These are phyloP conservation scores for Fusarium nygamai DNA, from an alignment of 2,329 filamentous ascomycete species.

Conservation along the genomic window DNA sequence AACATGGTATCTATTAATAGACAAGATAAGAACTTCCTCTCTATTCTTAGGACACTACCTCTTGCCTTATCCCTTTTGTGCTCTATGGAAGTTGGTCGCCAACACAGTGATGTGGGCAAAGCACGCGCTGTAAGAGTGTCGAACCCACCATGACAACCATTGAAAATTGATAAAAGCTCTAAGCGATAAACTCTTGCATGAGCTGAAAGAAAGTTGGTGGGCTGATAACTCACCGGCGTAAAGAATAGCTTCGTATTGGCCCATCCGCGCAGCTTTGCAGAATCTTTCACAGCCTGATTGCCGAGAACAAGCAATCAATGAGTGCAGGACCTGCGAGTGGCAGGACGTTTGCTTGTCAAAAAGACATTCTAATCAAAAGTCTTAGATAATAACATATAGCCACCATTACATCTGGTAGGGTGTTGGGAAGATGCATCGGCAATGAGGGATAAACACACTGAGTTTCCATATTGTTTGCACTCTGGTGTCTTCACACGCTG, in stretches of 20 bases:
- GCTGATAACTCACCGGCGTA: not conserved
- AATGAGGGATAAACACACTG: not conserved
- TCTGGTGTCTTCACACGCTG: not conserved
- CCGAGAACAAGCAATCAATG: not conserved
- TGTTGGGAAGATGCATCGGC: not conserved
- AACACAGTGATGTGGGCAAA: not conserved
- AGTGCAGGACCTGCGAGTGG: not conserved
- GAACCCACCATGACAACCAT: not conserved
- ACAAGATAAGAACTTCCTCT: too few species aligned
- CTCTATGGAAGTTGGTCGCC: too few species aligned
- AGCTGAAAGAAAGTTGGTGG: not conserved
- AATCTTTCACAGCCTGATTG: not conserved
- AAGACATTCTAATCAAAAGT: not conserved
- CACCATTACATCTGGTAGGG: not conserved
- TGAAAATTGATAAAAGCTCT: not conserved
- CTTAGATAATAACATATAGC: too few species aligned
- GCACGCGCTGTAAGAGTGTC: accelerated
- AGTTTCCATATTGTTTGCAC: too few species aligned
- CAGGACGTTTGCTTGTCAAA: accelerated
- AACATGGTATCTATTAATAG: not conserved
- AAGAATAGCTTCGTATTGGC: not conserved
- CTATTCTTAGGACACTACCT: too few species aligned
- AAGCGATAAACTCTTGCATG: not conserved
- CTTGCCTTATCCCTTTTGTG: not conserved
- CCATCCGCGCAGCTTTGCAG: not conserved